Base-by-base conservation (phyloP, 1,284 basidiomycete genomes). In the Flammula alnicola region DNA sequence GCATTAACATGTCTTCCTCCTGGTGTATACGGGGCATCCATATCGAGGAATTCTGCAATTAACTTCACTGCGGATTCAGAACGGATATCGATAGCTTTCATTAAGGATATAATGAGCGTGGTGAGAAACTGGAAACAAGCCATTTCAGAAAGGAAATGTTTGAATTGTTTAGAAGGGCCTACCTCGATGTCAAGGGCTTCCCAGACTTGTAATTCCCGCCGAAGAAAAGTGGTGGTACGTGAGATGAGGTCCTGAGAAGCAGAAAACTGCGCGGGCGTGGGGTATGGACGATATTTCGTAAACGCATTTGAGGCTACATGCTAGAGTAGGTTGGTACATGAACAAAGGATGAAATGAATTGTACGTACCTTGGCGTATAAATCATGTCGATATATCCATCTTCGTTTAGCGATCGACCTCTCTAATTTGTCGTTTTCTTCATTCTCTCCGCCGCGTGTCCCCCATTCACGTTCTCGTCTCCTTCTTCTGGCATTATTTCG, bases 1-100 rank as follows among this genome's bases (percentile, higher is more conserved):
- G 93, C 88, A 56, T 88, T 88, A 27, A 74, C 69, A 49, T 81
- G 80, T 47, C 81, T 75, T 9, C 74, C 73, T 10, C 81, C 83
- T 43, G 79, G 76, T 10, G 70, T 65, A 54, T 81, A 81, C 3
- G 77, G 73, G 5, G 68, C 65, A 56, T 88, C 87, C 68, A 91
- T 78, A 62, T 95, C 93, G 29, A 95, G 75, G 67, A 93, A 93
- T 58, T 94, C 93, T 9, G 88, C 76, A 4, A 95, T 74, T 8
- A 95, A 70, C 58, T 89, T 86, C 36, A 95, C 78, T 25, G 91
- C 88, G 17, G 86, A 83, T 66, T 95, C 90, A 8, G 91, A 89
- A 35, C 93, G 88, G 50, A 95, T 88, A 68, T 95, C 93, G 49
- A 95, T 83, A 1, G 88, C 79, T 67, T 91, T 90, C 81, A 95